phyloP scores from a whole-genome alignment of 495 filamentous ascomycete species.

The Penicillium alfredii region DNA sequence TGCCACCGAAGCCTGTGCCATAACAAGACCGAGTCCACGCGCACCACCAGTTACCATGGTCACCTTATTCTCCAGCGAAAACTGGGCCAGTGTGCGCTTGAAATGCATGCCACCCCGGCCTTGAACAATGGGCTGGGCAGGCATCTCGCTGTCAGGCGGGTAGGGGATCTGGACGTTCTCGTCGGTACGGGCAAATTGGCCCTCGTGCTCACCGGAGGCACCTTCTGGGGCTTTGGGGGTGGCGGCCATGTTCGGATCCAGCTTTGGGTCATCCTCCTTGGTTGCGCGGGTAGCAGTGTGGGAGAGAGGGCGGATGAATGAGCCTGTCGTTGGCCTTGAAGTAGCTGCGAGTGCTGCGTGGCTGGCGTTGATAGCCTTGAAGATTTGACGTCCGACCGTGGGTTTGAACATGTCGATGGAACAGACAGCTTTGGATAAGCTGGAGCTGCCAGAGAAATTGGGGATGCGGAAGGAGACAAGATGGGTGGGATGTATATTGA shows the following conservation, averaged over 20 bases:
- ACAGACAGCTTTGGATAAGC: neutral
- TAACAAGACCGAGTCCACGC: constrained; percentile 79
- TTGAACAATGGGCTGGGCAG: constrained; percentile 57
- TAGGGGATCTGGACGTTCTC: constrained; percentile 69
- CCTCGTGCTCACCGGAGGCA: constrained; percentile 32
- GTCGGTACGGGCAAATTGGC: constrained; percentile 68
- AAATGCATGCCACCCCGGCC: constrained; percentile 66
- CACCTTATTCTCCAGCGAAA: constrained; percentile 73
- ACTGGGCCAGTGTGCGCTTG: constrained; percentile 65
- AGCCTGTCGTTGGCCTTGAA: constrained; percentile 6
- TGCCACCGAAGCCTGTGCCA: constrained; percentile 82
- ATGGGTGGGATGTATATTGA: neutral
- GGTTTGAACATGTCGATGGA: constrained; percentile 31
- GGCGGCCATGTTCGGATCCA: constrained; percentile 24
- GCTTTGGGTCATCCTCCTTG: constrained; percentile 22
- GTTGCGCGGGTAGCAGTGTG: constrained; percentile 24
- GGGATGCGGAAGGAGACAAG: no score
- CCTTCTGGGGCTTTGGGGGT: constrained; percentile 31
- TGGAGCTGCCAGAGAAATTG: neutral
- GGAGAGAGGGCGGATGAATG: constrained; percentile 26
- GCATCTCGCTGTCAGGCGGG: constrained; percentile 63
- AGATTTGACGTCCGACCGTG: constrained; percentile 24
- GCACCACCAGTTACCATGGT: constrained; percentile 82
- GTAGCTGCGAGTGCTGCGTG: constrained; percentile 15
- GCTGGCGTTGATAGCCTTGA: constrained; percentile 24